Evolutionary conservation across 768 basidiomycete species (phyloP).

Genomic region (Collybia nuda): DNA sequence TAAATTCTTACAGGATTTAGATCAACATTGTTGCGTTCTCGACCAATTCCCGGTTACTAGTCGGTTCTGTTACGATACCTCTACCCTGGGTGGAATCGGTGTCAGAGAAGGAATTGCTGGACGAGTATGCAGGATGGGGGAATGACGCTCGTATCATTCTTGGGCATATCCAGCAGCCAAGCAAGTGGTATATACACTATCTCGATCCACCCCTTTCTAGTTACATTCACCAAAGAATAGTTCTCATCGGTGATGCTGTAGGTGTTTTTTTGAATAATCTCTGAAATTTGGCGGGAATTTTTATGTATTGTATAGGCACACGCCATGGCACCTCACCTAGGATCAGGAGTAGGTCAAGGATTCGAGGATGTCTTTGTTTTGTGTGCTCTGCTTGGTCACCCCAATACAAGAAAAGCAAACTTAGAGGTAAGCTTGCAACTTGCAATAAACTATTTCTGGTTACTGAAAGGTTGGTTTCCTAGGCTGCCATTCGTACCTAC

Average conservation of each 20-base stretch:
- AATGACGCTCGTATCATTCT: conserved; percentile 40
- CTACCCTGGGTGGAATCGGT: conserved; percentile 42
- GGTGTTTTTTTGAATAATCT: conserved; percentile 12
- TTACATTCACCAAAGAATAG: conserved; percentile 45
- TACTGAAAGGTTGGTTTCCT: not conserved
- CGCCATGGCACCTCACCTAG: conserved; percentile 58
- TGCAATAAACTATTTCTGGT: not conserved
- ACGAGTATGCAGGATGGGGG: conserved; percentile 45
- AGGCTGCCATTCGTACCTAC: conserved; percentile 50
- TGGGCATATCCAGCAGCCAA: conserved; percentile 40
- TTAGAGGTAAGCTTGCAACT: conserved; percentile 32
- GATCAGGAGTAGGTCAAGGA: conserved; percentile 59
- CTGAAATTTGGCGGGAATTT: too few species aligned
- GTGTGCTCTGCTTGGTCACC: conserved; percentile 42
- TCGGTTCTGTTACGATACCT: conserved; percentile 24
- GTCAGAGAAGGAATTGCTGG: conserved; percentile 41
- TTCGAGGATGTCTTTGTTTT: conserved; percentile 55
- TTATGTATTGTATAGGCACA: conserved; percentile 47
- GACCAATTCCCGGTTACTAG: conserved; percentile 27
- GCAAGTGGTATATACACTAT: conserved; percentile 53
- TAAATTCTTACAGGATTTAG: conserved; percentile 16
- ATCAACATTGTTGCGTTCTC: conserved; percentile 48
- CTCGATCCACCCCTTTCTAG: conserved; percentile 42
- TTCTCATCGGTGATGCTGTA: conserved; percentile 55
- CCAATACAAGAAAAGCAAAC: conserved; percentile 35